Conservation (phyloP, 2,329 filamentous ascomycete genomes). For the Aspergillus melleus region DNA sequence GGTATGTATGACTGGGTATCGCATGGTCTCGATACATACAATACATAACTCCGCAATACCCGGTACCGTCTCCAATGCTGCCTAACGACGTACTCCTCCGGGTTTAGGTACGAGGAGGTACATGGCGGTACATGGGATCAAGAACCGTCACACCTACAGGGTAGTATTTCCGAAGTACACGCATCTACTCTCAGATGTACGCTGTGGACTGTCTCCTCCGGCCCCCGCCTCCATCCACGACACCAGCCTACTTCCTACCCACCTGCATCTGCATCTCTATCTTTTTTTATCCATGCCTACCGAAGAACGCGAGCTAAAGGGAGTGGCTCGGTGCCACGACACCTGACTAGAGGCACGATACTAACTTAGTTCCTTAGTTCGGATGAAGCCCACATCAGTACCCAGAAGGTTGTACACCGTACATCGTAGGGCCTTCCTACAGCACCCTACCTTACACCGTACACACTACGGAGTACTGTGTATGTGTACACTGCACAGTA, state of each 20-base stretch:
- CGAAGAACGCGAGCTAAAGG: neutral
- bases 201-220: no score
- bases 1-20: neutral
- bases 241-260: no score
- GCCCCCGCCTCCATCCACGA: no score
- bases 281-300: neutral
- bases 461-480: no score
- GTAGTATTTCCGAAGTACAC: neutral
- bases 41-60: neutral
- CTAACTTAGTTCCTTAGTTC: neutral
- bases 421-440: neutral
- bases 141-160: neutral
- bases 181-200: neutral
- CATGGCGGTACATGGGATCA: neutral
- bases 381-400: neutral
- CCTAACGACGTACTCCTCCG: no score
- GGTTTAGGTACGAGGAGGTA: no score
- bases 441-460: neutral
- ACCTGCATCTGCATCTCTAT: neutral
- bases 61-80: no score
- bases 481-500: no score
- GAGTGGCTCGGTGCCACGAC: neutral
- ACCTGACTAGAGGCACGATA: neutral
- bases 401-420: no score
- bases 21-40: neutral